Evolutionary conservation across 2,329 filamentous ascomycete genomes (phyloP), one percentile per base, ranked within the genome.

Genomic region (Pestalotiopsis sp.): DNA sequence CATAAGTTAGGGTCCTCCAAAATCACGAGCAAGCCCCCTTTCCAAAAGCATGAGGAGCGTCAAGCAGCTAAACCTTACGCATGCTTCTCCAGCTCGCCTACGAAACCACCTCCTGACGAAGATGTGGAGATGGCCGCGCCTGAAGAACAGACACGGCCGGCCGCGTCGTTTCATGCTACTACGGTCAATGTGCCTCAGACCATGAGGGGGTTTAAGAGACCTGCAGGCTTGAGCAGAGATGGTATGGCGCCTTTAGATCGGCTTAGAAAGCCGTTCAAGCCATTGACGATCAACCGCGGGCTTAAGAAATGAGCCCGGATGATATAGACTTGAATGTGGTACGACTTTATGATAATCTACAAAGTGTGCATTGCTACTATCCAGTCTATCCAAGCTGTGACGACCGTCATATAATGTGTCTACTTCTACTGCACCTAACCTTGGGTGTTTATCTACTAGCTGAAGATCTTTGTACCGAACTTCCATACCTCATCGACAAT

Each of bases 401-500:
- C 3, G 20, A 23, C 45, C 7, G 45, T 52, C 45, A 23, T 23
- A 9, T 52, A 52, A 52, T 45, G 17, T 52, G 45, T 52, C 45
- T 52, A 52, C 45, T n/a, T 52, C 45, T 52, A 52, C 41, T 9
- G 20, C 3, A 9, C 11, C 7, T 36, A 9, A 36, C 31, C 7
- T 36, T 9, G 7, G 6, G 7, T 36, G 31, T 52, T 52, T 20
- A 52, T 52, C 45, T 52, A 52, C 17, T 52, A 20, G 6, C 17
- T 52, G 17, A 52, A 52, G 7, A 52, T 20, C 45, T 84, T 83
- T 45, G 80, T 80, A 5, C 92, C 92, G 82, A 93, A 93, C 80
- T 94, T 94, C 92, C 92, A 94, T 23, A 94, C 92, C 79, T 93
- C 88, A 69, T 93, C 90, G n/a, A 94, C 84, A 12, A 86, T 82